Base-by-base conservation (phyloP, 352 stramenopile species). In the Pythium myriotylum region DNA sequence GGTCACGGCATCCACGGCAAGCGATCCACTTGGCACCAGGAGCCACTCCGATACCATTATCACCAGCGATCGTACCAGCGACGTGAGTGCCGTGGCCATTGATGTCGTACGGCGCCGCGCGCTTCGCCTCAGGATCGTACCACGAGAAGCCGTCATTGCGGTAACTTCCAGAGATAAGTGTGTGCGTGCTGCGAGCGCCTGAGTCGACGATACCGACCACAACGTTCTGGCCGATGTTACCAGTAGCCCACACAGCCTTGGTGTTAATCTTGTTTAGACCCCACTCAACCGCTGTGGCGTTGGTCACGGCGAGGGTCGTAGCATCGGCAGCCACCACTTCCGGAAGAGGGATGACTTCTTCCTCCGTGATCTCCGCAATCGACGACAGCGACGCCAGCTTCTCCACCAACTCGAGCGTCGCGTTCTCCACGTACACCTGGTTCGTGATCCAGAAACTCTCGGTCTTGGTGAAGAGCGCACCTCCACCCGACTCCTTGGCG, bases 201-300 rank as follows among this genome's bases (percentile, higher is more conserved):
- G 67, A 56, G 48, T 74, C 67, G 35, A 74, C 71, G 56, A 50
- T 49, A 29, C 55, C 67, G 16, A 74, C 55, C 26, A 74, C 47
- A 24, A 70, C 51, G 20, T 51, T 62, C 35, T 63, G 29, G 27
- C 62, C 67, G 14, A 33, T 51, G 52, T 61, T 67, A 22, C 37
- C 56, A 4, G 20, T 32, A 13, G 53, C 61, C 68, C 68, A 75
- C 27, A 67, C 49, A 6, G 47, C 19, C 2, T 59, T 39, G 13
- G 63, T 63, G n/a, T 29, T 3, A 40, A 75, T 62, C 32, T 69
- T 66, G 35, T 37, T 19, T n/a, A 67, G 35, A 26, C 65, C 65
- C 57, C 59, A 75, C 45, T 74, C 33, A 40, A 40, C 33, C 33
- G 33, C 33, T 14, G 33, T 40, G 8, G 33, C 57, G 32, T 62